Evolutionary conservation across 805 yeast species (phyloP).

Genomic region (Suhomyces canberraensis): DNA sequence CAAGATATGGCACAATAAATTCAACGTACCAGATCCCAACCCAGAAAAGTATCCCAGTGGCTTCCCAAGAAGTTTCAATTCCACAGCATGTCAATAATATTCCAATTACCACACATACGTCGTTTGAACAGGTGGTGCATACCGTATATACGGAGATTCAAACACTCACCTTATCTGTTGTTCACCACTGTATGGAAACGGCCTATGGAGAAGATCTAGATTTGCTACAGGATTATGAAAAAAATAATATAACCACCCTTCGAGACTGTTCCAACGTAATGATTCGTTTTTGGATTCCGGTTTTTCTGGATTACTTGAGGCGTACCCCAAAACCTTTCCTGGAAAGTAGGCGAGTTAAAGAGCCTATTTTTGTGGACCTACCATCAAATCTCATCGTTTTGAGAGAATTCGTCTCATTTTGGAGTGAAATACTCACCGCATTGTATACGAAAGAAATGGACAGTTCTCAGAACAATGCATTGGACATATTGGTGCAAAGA

Average conservation of each 20-base stretch:
- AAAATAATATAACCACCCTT: slow-evolving; percentile 31
- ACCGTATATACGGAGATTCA: slow-evolving; percentile 2
- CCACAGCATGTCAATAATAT: neutral
- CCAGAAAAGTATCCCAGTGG: neutral
- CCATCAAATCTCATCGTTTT: slow-evolving; percentile 20
- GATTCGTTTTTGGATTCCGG: slow-evolving; percentile 51
- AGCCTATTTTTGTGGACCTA: slow-evolving; percentile 10
- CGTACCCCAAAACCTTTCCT: slow-evolving; percentile 17
- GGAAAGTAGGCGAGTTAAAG: slow-evolving; percentile 11
- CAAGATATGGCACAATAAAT: slow-evolving; percentile 19
- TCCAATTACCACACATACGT: neutral
- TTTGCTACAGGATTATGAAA: slow-evolving; percentile 46
- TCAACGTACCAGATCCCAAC: neutral
- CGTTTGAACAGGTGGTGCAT: no score
- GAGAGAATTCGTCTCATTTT: slow-evolving; percentile 44
- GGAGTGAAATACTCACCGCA: slow-evolving; percentile 45
- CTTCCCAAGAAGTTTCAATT: no score
- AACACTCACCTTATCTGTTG: slow-evolving; percentile 43
- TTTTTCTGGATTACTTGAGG: slow-evolving; percentile 50
- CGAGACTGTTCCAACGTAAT: slow-evolving; percentile 42
- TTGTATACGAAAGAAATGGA: slow-evolving; percentile 38
- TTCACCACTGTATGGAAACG: slow-evolving; percentile 49
- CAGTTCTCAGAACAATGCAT: slow-evolving; percentile 22
- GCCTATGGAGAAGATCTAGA: slow-evolving; percentile 59
- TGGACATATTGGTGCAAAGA: slow-evolving; percentile 10